Percentiles rank a stretch among this genome's conserved stretches.
Conservation (phyloP, 345 rosid species). For the Aquilaria malaccensis region DNA sequence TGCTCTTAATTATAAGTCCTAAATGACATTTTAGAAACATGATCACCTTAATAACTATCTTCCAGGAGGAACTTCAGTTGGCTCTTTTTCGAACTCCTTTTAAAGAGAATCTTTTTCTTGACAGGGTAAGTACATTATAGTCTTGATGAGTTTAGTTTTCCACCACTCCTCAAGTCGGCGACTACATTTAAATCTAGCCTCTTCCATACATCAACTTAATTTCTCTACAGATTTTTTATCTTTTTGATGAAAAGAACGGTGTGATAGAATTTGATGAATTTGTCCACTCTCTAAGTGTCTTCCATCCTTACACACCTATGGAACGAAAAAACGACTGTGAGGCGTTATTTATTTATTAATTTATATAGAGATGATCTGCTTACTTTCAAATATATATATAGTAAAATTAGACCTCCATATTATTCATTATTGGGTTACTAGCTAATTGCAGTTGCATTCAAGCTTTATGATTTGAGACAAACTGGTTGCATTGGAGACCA, state of each 20-base stretch:
- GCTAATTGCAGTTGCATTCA: constrained; percentile 66
- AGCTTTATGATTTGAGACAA: constrained; percentile 80
- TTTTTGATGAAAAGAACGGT: constrained; percentile 85
- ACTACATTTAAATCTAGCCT: neutral
- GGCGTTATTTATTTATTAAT: constrained; percentile 6
- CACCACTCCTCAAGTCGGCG: too few relatives aligned
- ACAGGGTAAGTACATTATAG: constrained; percentile 48
- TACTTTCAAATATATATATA: neutral
- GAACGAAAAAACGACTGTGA: constrained; percentile 82
- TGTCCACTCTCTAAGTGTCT: constrained; percentile 59
- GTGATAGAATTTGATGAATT: constrained; percentile 90
- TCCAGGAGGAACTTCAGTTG: constrained; percentile 80
- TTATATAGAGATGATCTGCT: constrained; percentile 8
- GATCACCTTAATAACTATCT: constrained; percentile 4
- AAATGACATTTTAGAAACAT: neutral
- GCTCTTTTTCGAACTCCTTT: constrained; percentile 55
- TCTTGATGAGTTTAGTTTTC: neutral
- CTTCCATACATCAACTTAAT: constrained; percentile 1
- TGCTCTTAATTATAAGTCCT: too few relatives aligned
- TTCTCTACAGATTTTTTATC: constrained; percentile 53
- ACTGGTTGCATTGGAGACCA: constrained; percentile 79
- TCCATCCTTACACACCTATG: constrained; percentile 68
- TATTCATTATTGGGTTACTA: neutral
- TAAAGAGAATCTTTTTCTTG: constrained; percentile 67
- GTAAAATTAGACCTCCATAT: neutral